Conservation (phyloP, 1,139 yeast species). For the Saccharomyces hybrid region DNA sequence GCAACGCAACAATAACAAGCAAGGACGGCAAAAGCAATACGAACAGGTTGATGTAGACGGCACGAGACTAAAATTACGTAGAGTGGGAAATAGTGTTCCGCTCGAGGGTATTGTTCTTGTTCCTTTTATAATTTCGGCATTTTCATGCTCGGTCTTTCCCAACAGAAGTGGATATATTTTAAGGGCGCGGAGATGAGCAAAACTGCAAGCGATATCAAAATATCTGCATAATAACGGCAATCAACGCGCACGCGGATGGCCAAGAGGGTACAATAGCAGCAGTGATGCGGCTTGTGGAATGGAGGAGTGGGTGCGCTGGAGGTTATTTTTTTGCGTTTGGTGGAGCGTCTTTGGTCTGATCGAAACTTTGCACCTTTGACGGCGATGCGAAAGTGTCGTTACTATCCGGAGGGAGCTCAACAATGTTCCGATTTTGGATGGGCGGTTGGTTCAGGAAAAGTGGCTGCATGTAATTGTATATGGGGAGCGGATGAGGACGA, state of each 20-base stretch:
- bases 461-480: neutral
- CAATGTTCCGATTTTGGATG: neutral
- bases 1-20: neutral
- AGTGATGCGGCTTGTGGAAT: neutral
- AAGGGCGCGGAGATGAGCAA: neutral
- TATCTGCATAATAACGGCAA: neutral
- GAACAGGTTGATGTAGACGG: neutral
- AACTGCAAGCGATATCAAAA: neutral
- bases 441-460: neutral
- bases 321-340: neutral
- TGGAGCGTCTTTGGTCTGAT: neutral
- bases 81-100: neutral
- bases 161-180: neutral
- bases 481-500: neutral
- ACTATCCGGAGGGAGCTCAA: neutral
- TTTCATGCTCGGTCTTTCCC: neutral
- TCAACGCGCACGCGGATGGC: neutral
- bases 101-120: constrained; percentile 1
- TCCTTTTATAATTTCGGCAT: neutral
- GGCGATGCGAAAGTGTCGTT: neutral
- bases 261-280: neutral
- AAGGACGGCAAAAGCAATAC: neutral
- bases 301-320: neutral
- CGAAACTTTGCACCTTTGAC: neutral
- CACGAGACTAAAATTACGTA: neutral